These are phyloP conservation scores for Flaveria linearis DNA, from an alignment of 129 eudicot genomes.

Conservation along the genomic window DNA sequence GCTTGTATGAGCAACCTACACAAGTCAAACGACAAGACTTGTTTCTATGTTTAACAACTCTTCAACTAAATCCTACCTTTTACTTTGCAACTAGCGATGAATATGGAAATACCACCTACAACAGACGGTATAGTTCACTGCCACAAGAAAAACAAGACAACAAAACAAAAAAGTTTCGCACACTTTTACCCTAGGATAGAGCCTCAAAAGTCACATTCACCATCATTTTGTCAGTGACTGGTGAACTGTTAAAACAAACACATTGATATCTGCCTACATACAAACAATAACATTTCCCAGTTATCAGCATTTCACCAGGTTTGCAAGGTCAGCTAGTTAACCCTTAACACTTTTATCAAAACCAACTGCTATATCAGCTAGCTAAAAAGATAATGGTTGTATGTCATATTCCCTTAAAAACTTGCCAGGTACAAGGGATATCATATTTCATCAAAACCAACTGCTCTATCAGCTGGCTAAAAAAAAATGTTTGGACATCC, in stretches of 20 bases:
- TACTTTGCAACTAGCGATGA: conserved; percentile 3
- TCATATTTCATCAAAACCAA: neutral
- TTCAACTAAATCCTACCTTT: neutral
- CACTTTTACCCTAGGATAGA: neutral
- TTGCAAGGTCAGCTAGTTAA: too few relatives aligned
- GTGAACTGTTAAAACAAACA: neutral
- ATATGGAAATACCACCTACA: neutral
- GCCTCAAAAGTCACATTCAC: conserved; percentile 4
- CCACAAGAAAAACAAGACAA: neutral
- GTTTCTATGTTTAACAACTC: neutral
- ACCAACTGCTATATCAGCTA: neutral
- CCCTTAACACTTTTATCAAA: neutral
- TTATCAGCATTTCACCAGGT: too few relatives aligned
- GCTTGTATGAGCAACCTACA: neutral
- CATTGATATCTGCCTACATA: neutral
- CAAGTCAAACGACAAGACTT: neutral
- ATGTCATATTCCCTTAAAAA: too few relatives aligned
- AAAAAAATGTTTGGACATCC: too few relatives aligned
- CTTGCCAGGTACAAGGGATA: neutral
- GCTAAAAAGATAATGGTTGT: neutral
- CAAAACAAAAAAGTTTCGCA: neutral
- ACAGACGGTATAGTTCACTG: conserved; percentile 9
- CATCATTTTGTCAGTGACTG: neutral
- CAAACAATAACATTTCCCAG: neutral
- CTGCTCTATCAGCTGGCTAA: too few relatives aligned